phyloP scores from a whole-genome alignment of 805 yeast species.

The Yamadazyma scolyti region DNA sequence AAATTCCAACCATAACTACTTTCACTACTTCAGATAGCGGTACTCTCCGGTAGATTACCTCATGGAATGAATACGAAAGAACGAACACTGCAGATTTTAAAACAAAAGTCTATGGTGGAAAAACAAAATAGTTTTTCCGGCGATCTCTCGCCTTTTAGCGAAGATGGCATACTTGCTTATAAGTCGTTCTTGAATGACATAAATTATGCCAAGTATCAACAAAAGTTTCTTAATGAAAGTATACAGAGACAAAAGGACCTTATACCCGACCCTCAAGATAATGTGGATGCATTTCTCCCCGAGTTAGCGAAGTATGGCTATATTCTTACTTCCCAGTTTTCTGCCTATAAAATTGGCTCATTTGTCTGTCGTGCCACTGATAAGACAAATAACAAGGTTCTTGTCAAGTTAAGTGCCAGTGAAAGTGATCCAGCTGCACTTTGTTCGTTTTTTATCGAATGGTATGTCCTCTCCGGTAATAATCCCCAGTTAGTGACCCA shows the following conservation, averaged over 20 bases:
- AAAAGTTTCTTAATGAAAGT: slow-evolving; percentile 12
- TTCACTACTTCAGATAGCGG: background rate
- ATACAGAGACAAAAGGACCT: slow-evolving; percentile 8
- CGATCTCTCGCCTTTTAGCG: background rate
- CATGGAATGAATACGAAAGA: too few species aligned
- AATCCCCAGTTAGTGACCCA: slow-evolving; percentile 4
- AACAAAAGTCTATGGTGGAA: background rate
- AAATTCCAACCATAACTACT: background rate
- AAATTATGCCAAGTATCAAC: slow-evolving; percentile 19
- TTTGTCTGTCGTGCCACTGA: slow-evolving; percentile 16
- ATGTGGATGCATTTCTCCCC: too few species aligned
- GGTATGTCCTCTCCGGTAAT: slow-evolving; percentile 27
- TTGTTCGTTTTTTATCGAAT: slow-evolving; percentile 28
- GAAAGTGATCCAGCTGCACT: slow-evolving; percentile 14
- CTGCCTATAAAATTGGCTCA: slow-evolving; percentile 9
- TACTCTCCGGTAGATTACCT: too few species aligned
- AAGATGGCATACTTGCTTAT: background rate
- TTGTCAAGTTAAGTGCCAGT: slow-evolving; percentile 25
- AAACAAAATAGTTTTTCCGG: background rate
- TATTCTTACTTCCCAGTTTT: slow-evolving; percentile 15
- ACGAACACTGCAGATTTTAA: background rate
- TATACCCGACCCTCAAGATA: slow-evolving; percentile 11
- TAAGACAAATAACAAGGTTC: slow-evolving; percentile 11
- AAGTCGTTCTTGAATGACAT: slow-evolving; percentile 22
- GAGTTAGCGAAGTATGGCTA: too few species aligned